Percentiles rank a stretch among this genome's conserved stretches.
Evolutionary conservation across 495 filamentous ascomycete species (phyloP).

Genomic region (Penicillium parvum): DNA sequence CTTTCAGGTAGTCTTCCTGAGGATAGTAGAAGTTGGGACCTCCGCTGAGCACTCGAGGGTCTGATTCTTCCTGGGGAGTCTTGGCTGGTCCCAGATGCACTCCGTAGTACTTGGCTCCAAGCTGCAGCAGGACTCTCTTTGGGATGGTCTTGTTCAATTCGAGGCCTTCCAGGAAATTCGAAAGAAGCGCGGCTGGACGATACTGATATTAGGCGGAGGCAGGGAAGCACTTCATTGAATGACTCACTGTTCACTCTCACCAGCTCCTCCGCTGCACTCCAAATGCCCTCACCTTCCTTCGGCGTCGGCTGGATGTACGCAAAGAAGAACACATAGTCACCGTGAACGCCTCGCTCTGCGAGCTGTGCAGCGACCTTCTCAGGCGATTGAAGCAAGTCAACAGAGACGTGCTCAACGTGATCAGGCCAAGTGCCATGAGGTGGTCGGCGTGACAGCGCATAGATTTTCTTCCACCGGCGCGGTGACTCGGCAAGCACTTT

Average conservation of each 20-base stretch:
- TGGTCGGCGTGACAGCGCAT: too few relatives aligned
- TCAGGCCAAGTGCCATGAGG: constrained; percentile 19
- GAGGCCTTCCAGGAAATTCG: constrained; percentile 45
- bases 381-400: constrained; percentile 42
- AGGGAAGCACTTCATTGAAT: constrained; percentile 15
- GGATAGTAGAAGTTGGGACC: constrained; percentile 52
- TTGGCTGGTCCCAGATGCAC: constrained; percentile 45
- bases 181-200: constrained; percentile 28
- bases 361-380: constrained; percentile 36
- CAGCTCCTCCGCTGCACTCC: constrained; percentile 44
- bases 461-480: too few relatives aligned
- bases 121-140: constrained; percentile 48
- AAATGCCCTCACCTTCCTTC: constrained; percentile 34
- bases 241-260: constrained; percentile 36
- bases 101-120: constrained; percentile 48
- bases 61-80: constrained; percentile 41
- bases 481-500: too few relatives aligned
- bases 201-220: background rate
- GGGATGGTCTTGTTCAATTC: constrained; percentile 36
- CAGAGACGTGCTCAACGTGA: constrained; percentile 41
- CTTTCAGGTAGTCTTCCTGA: constrained; percentile 40
- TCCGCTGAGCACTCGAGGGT: constrained; percentile 37
- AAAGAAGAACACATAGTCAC: constrained; percentile 53
- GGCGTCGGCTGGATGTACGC: constrained; percentile 48
- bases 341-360: constrained; percentile 28